These are phyloP conservation scores for Thermothelomyces thermophilus DNA, from an alignment of 2,329 filamentous ascomycete species.

Conservation along the genomic window DNA sequence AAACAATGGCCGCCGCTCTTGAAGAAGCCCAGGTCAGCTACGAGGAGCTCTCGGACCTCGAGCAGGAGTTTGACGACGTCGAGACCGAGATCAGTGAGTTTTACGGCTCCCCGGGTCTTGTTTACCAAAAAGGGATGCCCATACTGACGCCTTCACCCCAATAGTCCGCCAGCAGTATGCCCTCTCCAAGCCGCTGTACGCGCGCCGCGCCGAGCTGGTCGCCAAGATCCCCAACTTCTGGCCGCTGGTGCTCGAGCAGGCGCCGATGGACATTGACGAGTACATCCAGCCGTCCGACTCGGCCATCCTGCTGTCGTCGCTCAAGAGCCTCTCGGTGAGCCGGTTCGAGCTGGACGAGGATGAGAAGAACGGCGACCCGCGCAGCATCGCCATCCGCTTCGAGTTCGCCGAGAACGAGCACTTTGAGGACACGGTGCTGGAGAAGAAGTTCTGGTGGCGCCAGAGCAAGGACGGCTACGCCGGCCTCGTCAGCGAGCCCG, in stretches of 20 bases:
- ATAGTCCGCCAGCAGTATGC: constrained; percentile 66
- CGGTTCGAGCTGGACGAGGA: constrained; percentile 69
- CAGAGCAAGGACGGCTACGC: constrained; percentile 60
- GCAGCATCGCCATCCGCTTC: constrained; percentile 70
- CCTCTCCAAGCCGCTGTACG: constrained; percentile 64
- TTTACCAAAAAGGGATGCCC: neutral
- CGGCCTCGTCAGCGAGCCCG: constrained; percentile 80
- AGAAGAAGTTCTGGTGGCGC: constrained; percentile 91
- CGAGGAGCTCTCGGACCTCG: constrained; percentile 71
- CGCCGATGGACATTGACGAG: constrained; percentile 78
- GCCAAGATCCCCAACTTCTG: constrained; percentile 81
- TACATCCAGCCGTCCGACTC: constrained; percentile 79
- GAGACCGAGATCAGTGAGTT: constrained; percentile 76
- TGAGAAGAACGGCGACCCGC: constrained; percentile 62
- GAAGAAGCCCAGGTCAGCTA: constrained; percentile 51
- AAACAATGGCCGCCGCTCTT: constrained; percentile 25
- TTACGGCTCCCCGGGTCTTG: neutral
- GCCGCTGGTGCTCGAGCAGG: constrained; percentile 86
- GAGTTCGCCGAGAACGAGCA: constrained; percentile 75
- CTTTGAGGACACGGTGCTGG: constrained; percentile 70
- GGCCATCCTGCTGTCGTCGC: constrained; percentile 59
- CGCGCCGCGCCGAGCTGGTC: constrained; percentile 65
- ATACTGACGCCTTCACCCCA: neutral
- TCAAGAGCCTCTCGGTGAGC: constrained; percentile 64
- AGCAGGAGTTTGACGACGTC: constrained; percentile 76